Base-by-base conservation (phyloP, 2,329 filamentous ascomycete species). In the Hypoxylon sp. region DNA sequence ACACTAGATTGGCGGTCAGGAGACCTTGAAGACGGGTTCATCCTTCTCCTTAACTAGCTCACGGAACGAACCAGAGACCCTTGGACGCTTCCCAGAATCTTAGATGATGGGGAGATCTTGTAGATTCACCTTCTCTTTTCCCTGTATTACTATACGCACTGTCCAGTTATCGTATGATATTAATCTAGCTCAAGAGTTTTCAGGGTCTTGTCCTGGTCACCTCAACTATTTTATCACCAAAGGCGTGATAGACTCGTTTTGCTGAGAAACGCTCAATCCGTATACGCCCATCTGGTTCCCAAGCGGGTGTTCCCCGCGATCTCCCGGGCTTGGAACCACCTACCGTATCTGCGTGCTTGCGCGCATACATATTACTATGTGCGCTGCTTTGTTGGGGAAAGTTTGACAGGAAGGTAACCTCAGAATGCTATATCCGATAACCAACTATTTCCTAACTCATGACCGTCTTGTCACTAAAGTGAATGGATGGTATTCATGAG, bases 341-440 rank as follows among this genome's bases (percentile, higher is more conserved):
- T 61, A 53, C 63, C 50, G 25, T 30, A 62, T 66, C 27, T 23
- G 54, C 52, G 16, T 65, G 41, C 27, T 61, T 61, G 41, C 60
- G 43, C 39, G 43, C 57, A 58, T 56, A 62, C 34, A 48, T 61
- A 65, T 65, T 65, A 61, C 57, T 61, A 65, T 62, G 57, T 53
- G 21, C 47, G 47, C 23, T 48, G 51, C 63, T 62, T 52, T 59
- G 59, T 63, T 66, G 52, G 63, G 58, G 48, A 66, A 58, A 37
- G 48, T 48, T 58, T 47, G 37, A 21, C 37, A 23, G 23, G 23
- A 46, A 14, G 29, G 27, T n/a, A 29, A 37, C 45, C 48, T 37
- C 21, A 30, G 43, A 55, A 48, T 34, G 32, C 53, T 54, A 62
- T 65, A 62, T 61, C 47, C 47, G 63, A 37, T 43, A 47, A 50